These are phyloP conservation scores for Fusarium beomiforme DNA, from an alignment of 2,329 filamentous ascomycete genomes.

Conservation along the genomic window DNA sequence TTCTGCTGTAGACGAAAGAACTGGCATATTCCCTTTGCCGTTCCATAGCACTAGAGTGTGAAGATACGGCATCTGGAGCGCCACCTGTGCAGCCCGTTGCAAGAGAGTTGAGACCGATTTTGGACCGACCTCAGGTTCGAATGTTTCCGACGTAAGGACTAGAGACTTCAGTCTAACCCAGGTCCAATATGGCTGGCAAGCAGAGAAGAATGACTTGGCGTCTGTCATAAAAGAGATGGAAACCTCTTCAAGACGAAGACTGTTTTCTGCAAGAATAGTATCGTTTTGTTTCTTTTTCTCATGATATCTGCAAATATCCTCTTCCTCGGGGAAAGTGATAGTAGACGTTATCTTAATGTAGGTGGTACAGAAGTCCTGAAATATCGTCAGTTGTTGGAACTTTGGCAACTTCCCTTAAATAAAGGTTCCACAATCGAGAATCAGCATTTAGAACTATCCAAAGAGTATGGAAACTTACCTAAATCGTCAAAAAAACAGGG, in stretches of 20 bases:
- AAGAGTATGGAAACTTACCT: not conserved
- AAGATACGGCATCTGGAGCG: not conserved
- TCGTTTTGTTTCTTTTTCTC: not conserved
- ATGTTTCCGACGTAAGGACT: not conserved
- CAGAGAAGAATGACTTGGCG: not conserved
- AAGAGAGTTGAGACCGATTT: not conserved
- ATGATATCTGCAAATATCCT: not conserved
- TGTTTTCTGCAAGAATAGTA: not conserved
- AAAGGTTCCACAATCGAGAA: not conserved
- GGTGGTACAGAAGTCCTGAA: not conserved
- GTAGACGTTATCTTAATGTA: not conserved
- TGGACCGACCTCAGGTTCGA: not conserved
- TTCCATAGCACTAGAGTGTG: not conserved
- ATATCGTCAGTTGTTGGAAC: not conserved
- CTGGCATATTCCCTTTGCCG: not conserved
- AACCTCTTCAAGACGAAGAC: not conserved
- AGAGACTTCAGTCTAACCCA: not conserved
- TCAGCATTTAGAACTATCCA: no score
- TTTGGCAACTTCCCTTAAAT: no score
- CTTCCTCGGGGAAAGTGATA: no score
- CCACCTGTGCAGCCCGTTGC: not conserved
- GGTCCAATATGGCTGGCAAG: not conserved
- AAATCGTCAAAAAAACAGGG: no score
- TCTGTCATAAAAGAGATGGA: not conserved
- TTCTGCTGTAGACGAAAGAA: not conserved